phyloP scores from a whole-genome alignment of 306 rosid species.

The Pueraria montana region DNA sequence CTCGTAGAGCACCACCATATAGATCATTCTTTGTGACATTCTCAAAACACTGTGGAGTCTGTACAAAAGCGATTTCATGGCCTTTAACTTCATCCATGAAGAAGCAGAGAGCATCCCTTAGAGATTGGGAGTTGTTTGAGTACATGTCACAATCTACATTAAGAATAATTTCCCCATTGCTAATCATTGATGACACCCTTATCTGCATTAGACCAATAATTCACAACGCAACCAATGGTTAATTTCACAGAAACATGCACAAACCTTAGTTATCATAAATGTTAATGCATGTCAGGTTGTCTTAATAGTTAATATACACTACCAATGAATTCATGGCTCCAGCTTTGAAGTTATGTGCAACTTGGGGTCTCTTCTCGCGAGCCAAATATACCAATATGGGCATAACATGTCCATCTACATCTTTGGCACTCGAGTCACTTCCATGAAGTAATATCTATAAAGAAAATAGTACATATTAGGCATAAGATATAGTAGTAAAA shows the following conservation, averaged over 20 bases:
- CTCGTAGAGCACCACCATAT: conserved; percentile 53
- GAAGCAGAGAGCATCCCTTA: conserved; percentile 84
- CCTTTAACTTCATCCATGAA: conserved; percentile 83
- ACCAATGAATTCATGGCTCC: conserved; percentile 97
- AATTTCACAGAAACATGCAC: background rate
- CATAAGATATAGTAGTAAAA: background rate
- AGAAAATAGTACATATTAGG: background rate
- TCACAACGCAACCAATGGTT: background rate
- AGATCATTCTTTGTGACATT: conserved; percentile 73
- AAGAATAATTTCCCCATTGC: conserved; percentile 78
- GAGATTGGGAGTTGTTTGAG: conserved; percentile 72
- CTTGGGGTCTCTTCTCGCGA: conserved; percentile 85
- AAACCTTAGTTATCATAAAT: conserved; percentile 9
- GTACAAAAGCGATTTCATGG: conserved; percentile 80
- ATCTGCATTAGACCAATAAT: conserved; percentile 56
- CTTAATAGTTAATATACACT: background rate
- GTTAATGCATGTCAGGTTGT: background rate
- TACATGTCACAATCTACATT: conserved; percentile 92
- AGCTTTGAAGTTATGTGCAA: conserved; percentile 82
- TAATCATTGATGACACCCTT: conserved; percentile 86
- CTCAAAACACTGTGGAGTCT: conserved; percentile 69
- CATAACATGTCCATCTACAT: conserved; percentile 62
- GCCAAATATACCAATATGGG: conserved; percentile 88
- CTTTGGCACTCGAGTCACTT: conserved; percentile 58
- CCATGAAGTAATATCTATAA: conserved; percentile 73